A percentile compares a stretch with the other conserved stretches of the same genome.
Conservation (phyloP, 352 stramenopile species). For the Phytopythium montanum region DNA sequence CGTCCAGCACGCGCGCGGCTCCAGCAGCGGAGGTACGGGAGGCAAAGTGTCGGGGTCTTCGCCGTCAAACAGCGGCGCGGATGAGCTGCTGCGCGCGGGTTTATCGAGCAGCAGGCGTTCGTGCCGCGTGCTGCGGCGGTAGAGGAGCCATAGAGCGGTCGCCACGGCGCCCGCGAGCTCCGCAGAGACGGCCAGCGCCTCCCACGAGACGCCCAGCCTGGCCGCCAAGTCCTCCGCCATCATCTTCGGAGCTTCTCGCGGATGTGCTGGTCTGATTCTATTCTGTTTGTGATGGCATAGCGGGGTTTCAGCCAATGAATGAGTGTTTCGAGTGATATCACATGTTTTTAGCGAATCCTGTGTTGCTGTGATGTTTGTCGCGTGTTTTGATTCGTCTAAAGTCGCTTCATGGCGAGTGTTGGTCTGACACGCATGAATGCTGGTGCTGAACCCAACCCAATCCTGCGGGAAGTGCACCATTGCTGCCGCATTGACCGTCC, state of each 20-base stretch:
- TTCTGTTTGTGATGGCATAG: not conserved
- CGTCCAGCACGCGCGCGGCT: constrained; percentile 42
- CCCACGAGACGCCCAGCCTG: constrained; percentile 39
- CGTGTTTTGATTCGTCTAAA: not conserved
- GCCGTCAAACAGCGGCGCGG: not conserved
- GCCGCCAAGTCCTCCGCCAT: constrained; percentile 33
- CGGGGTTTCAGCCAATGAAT: not conserved
- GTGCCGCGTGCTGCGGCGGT: constrained; percentile 29
- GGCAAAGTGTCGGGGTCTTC: not conserved
- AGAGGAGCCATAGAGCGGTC: constrained; percentile 43
- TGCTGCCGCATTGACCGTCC: not conserved
- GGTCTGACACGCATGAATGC: not conserved
- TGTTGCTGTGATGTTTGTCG: too few species aligned
- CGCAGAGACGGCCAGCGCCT: constrained; percentile 39
- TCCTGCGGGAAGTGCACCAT: not conserved
- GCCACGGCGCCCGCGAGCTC: constrained; percentile 43
- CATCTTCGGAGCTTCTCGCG: not conserved
- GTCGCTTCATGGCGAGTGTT: not conserved
- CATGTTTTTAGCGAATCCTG: not conserved
- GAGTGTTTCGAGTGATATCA: not conserved
- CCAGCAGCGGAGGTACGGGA: constrained; percentile 22
- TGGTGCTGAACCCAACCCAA: not conserved
- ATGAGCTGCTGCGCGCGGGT: not conserved
- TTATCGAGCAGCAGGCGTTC: constrained; percentile 23
- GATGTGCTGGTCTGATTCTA: not conserved